These are phyloP conservation scores for Aegilops umbellulata DNA, from an alignment of 176 grass and related monocot species.

Conservation along the genomic window DNA sequence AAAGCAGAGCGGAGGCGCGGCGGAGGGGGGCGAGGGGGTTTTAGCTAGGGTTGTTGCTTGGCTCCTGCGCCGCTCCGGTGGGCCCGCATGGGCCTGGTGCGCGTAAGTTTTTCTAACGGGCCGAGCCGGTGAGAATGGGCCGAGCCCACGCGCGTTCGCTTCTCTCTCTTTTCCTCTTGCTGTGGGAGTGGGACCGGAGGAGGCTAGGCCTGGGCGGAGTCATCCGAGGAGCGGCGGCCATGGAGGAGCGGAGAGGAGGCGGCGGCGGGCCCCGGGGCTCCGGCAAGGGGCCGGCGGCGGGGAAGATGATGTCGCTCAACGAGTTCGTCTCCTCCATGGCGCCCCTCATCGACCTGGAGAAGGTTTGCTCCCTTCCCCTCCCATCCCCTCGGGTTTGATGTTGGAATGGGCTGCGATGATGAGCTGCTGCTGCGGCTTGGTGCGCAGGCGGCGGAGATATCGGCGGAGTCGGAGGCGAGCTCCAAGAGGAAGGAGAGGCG, in stretches of 20 bases:
- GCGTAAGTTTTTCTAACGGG: background rate
- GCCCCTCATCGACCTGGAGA: constrained; percentile 89
- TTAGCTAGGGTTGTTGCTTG: constrained; percentile 25
- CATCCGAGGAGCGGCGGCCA: background rate
- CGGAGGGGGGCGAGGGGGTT: constrained; percentile 1
- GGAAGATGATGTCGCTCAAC: constrained; percentile 46
- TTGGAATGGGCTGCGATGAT: background rate
- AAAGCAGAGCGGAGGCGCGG: background rate
- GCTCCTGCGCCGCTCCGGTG: background rate
- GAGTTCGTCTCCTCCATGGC: constrained; percentile 76
- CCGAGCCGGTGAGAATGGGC: background rate
- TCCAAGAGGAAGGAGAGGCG: constrained; percentile 72
- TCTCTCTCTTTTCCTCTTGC: background rate
- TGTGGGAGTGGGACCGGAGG: background rate
- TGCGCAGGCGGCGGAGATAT: constrained; percentile 74
- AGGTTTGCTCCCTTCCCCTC: constrained; percentile 21
- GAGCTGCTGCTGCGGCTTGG: background rate
- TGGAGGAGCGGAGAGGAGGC: constrained; percentile 8
- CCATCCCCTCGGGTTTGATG: background rate
- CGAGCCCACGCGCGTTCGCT: background rate
- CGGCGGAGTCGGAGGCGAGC: constrained; percentile 47
- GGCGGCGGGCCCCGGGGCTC: constrained; percentile 25
- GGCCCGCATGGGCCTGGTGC: background rate
- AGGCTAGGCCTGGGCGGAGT: background rate
- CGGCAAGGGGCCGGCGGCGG: constrained; percentile 11